phyloP scores from a whole-genome alignment of 1,139 yeast genomes.

The Trichomonascaceae sp. region DNA sequence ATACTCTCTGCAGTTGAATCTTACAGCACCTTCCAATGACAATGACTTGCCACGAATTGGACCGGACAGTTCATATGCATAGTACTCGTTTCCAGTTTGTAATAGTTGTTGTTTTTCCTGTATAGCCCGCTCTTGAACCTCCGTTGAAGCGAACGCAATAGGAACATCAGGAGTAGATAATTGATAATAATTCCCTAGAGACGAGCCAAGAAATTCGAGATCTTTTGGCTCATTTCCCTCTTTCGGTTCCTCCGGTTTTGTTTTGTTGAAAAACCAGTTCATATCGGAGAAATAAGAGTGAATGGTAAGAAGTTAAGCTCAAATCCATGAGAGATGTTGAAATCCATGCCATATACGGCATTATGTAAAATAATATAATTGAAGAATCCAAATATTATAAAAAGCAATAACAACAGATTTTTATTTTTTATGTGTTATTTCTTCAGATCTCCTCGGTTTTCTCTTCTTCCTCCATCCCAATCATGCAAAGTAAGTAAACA shows the following conservation, averaged over 20 bases:
- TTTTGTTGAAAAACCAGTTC: not conserved
- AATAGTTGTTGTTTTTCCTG: slow-evolving; percentile 1
- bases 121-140: slow-evolving; percentile 6
- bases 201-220: slow-evolving; percentile 16
- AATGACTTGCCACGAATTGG: not conserved
- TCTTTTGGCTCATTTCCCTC: not conserved
- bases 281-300: not conserved
- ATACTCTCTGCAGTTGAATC: slow-evolving; percentile 9
- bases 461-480: not conserved
- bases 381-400: not conserved
- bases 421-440: too few species aligned
- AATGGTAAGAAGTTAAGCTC: not conserved
- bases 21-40: slow-evolving; percentile 6
- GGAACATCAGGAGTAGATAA: slow-evolving; percentile 21
- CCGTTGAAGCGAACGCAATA: slow-evolving; percentile 18
- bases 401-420: too few species aligned
- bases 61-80: slow-evolving; percentile 7
- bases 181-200: slow-evolving; percentile 18
- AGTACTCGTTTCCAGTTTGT: slow-evolving; percentile 1
- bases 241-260: not conserved
- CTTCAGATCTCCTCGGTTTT: not conserved
- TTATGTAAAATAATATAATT: too few species aligned
- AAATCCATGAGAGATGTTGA: not conserved
- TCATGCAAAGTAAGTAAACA: not conserved
- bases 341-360: not conserved